Conservation (phyloP, 768 basidiomycete species). For the Termitomyces titanicus region DNA sequence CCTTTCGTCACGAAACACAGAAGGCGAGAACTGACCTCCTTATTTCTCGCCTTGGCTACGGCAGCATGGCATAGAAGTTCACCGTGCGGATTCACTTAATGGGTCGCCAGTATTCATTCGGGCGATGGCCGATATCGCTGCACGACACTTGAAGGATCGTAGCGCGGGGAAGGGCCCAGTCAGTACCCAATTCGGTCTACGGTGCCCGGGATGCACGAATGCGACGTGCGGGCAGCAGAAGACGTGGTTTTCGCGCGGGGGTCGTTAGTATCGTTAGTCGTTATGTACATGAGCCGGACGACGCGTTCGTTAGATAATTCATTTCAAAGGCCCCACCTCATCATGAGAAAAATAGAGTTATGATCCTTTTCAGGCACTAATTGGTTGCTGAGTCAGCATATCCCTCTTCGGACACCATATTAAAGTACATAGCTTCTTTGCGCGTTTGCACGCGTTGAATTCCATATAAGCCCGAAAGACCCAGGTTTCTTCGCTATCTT, state of each 20-base stretch:
- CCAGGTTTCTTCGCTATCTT: not conserved
- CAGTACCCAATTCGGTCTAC: conserved; percentile 76
- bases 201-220: conserved; percentile 94
- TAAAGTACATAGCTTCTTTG: conserved; percentile 1
- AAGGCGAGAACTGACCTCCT: conserved; percentile 4
- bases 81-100: conserved; percentile 89
- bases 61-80: conserved; percentile 88
- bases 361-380: not conserved
- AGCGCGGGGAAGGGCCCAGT: conserved; percentile 57
- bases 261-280: conserved; percentile 35
- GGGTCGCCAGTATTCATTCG: conserved; percentile 95
- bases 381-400: conserved; percentile 12
- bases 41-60: conserved; percentile 10
- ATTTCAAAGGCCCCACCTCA: not conserved
- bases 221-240: conserved; percentile 85
- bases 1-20: conserved; percentile 9
- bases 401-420: not conserved
- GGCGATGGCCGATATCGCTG: conserved; percentile 88
- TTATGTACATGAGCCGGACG: conserved; percentile 5
- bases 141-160: conserved; percentile 71
- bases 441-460: conserved; percentile 10
- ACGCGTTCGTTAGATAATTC: conserved; percentile 1
- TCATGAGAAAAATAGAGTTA: not conserved
- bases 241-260: conserved; percentile 83
- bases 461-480: conserved; percentile 4